Base-by-base conservation (phyloP, 495 filamentous ascomycete species). In the Lindgomyces ingoldianus region DNA sequence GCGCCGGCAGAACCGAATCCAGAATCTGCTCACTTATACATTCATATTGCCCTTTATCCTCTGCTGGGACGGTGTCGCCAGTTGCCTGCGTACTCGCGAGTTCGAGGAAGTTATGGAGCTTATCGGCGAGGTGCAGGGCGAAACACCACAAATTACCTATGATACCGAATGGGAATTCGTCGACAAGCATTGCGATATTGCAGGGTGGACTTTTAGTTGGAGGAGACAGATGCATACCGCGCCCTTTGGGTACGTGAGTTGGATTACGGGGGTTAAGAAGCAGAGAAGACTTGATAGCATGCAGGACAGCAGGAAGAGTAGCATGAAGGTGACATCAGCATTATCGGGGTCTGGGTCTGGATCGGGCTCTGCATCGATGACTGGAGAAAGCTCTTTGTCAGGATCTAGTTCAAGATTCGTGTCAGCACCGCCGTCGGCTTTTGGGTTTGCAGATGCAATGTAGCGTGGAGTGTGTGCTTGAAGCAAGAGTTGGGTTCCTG, bases 31-130 rank as follows among this genome's bases (percentile, higher is more conserved):
- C 9, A 64, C 46, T 16, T 64, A 33, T 56, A 14, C 12, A 21
- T 6, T 10, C 0, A 68, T 89, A 6, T 76, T 89, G 22, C 87
- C 89, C 0, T 80, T 85, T 45, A 80, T 87, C 8, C 57, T 89
- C 14, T 81, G 85, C 4, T 85, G 85, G 63, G 89, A 92, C 73
- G 89, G 89, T 8, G 73, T 83, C 52, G 75, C 90, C 27, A 88
- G 84, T 25, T 83, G 80, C 36, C 71, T 91, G 53, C 74, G 89
- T 47, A 88, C 86, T 25, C 79, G 88, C 56, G 87, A 82, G 30
- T 75, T 85, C 18, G 80, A 82, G 24, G 89, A 91, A 75, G 79
- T 90, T 21, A 74, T 84, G 72, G 72, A 62, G 0, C 73, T 90
- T 53, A 70, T 90, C 61, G 64, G 65, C 11, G 65, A 66, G 12